Evolutionary conservation across 192 early-diverging fungal species (phyloP).

Genomic region (Cetraspora pellucida): DNA sequence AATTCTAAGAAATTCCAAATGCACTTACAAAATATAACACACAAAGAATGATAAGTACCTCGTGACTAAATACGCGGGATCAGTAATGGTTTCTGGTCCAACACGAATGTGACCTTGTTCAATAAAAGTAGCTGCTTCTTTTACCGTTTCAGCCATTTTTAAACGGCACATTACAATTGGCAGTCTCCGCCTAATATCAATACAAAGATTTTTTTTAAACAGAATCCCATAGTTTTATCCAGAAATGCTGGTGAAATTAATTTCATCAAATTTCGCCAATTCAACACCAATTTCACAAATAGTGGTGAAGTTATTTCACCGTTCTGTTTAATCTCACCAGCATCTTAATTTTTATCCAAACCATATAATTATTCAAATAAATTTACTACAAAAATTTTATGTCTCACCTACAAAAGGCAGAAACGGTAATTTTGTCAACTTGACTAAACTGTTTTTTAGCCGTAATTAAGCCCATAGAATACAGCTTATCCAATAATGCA

Average conservation of each 20-base stretch:
- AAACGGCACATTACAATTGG: constrained; percentile 93
- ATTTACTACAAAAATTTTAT: background rate
- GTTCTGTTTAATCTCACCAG: too few relatives aligned
- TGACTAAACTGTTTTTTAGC: constrained; percentile 77
- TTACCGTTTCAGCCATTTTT: constrained; percentile 94
- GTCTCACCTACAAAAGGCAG: constrained; percentile 74
- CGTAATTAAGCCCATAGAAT: constrained; percentile 81
- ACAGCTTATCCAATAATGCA: constrained; percentile 82
- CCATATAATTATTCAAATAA: too few relatives aligned
- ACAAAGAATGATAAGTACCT: constrained; percentile 1
- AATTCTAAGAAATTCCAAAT: too few relatives aligned
- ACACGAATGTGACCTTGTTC: constrained; percentile 96
- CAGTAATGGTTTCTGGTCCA: constrained; percentile 86
- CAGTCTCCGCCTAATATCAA: constrained; percentile 63
- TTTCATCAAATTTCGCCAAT: too few relatives aligned
- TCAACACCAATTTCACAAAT: too few relatives aligned
- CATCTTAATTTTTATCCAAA: too few relatives aligned
- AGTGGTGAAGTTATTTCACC: too few relatives aligned
- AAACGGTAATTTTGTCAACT: constrained; percentile 81
- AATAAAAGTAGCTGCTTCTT: constrained; percentile 85
- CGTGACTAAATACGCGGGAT: constrained; percentile 75
- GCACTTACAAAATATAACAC: background rate
- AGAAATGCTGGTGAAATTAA: too few relatives aligned
- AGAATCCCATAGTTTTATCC: background rate
- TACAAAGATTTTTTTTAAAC: background rate